A percentile compares a stretch with the other conserved stretches of the same genome.
phyloP scores from a whole-genome alignment of 805 yeast species.

The Monosporozyma aerobia region DNA sequence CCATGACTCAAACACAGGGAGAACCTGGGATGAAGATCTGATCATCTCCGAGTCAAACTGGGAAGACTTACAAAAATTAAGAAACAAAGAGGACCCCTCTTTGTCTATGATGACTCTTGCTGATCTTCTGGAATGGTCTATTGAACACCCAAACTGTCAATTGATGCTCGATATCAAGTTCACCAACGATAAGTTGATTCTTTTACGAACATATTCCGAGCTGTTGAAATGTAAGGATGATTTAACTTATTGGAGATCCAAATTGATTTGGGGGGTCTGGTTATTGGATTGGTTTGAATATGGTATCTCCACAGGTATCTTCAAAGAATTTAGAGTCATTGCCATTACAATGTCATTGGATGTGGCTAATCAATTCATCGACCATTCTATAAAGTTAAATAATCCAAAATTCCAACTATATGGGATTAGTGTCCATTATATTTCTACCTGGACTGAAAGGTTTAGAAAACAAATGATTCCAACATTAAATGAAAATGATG shows the following conservation, averaged over 20 bases:
- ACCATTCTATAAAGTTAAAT: conserved; percentile 32
- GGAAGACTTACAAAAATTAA: conserved; percentile 31
- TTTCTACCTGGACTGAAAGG: conserved; percentile 38
- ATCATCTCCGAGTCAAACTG: conserved; percentile 32
- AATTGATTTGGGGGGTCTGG: conserved; percentile 48
- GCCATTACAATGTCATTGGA: conserved; percentile 31
- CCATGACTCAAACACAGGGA: conserved; percentile 43
- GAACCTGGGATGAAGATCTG: conserved; percentile 37
- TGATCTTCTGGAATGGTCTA: conserved; percentile 35
- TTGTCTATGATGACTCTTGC: conserved; percentile 36
- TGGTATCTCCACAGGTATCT: conserved; percentile 33
- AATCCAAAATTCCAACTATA: conserved; percentile 40
- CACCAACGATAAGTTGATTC: conserved; percentile 35
- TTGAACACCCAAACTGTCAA: conserved; percentile 26
- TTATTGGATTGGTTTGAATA: conserved; percentile 35
- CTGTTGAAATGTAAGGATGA: conserved; percentile 34
- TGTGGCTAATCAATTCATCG: conserved; percentile 26
- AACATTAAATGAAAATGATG: conserved; percentile 24
- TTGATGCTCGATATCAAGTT: conserved; percentile 47
- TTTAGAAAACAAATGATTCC: conserved; percentile 27
- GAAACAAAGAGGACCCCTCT: conserved; percentile 25
- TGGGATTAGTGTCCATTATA: conserved; percentile 43
- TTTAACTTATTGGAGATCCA: conserved; percentile 35
- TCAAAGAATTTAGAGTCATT: conserved; percentile 30
- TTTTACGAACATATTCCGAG: conserved; percentile 32